Evolutionary conservation across 1,284 basidiomycete genomes (phyloP).

Genomic region (Ustilago trichophora): DNA sequence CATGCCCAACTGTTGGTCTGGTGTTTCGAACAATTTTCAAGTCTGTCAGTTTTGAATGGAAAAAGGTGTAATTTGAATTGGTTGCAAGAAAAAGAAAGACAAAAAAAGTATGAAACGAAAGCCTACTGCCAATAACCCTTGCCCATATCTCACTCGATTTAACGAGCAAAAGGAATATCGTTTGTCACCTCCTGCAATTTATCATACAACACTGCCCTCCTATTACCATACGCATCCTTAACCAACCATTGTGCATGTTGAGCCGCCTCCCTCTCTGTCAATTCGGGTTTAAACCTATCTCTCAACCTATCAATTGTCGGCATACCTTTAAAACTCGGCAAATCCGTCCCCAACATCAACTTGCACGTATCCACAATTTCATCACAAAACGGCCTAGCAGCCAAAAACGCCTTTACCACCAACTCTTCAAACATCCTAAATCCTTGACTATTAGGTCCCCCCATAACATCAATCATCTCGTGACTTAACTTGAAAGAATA

Average conservation of each 20-base stretch:
- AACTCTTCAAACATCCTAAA: constrained; percentile 93
- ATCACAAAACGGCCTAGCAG: constrained; percentile 87
- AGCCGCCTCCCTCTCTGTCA: constrained; percentile 89
- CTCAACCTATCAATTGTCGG: constrained; percentile 79
- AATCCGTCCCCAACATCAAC: constrained; percentile 91
- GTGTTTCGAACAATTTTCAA: too few species aligned
- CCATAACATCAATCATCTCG: constrained; percentile 98
- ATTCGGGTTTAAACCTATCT: constrained; percentile 83
- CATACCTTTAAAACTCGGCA: constrained; percentile 97
- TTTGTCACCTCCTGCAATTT: constrained; percentile 69
- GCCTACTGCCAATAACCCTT: too few species aligned
- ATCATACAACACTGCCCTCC: constrained; percentile 89
- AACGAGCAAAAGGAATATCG: constrained; percentile 53
- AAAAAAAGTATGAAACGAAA: too few species aligned
- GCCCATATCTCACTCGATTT: background rate
- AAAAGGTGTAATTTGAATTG: too few species aligned
- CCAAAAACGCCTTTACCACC: constrained; percentile 94
- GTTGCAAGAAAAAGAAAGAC: too few species aligned
- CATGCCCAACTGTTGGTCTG: too few species aligned
- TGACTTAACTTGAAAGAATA: constrained; percentile 95
- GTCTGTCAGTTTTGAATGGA: too few species aligned
- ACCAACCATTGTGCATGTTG: constrained; percentile 86
- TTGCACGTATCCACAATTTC: constrained; percentile 87
- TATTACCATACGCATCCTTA: constrained; percentile 92
- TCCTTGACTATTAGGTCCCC: constrained; percentile 88